These are phyloP conservation scores for Schizonepeta tenuifolia DNA, from an alignment of 257 asterid genomes.

Conservation along the genomic window DNA sequence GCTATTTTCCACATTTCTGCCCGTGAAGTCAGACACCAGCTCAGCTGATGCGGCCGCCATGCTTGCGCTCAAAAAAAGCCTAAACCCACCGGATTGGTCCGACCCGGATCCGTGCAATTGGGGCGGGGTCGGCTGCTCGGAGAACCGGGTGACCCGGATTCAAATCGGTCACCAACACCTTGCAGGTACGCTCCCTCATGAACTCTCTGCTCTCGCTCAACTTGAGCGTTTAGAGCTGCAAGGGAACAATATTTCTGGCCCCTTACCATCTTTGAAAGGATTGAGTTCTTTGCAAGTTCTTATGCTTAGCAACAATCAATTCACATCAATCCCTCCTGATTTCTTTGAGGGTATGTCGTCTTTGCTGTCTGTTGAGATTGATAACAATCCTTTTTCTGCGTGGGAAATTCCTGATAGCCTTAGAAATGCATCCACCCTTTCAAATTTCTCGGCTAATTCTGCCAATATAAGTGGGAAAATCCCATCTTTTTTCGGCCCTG, in stretches of 20 bases:
- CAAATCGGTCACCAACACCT: slow-evolving; percentile 74
- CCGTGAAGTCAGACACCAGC: slow-evolving; percentile 43
- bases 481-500: slow-evolving; percentile 69
- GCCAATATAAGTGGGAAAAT: slow-evolving; percentile 71
- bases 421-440: slow-evolving; percentile 62
- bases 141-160: slow-evolving; percentile 77
- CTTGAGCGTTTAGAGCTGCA: slow-evolving; percentile 84
- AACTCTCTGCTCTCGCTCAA: slow-evolving; percentile 58
- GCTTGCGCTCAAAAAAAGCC: slow-evolving; percentile 72
- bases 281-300: slow-evolving; percentile 60
- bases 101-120: slow-evolving; percentile 92
- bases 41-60: slow-evolving; percentile 62
- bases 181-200: slow-evolving; percentile 73
- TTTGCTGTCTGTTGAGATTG: slow-evolving; percentile 71
- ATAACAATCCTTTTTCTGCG: slow-evolving; percentile 65
- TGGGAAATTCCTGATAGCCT: slow-evolving; percentile 78
- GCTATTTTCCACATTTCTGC: slow-evolving; percentile 42
- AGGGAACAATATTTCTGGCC: slow-evolving; percentile 82
- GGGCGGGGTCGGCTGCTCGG: slow-evolving; percentile 61
- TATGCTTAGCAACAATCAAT: slow-evolving; percentile 72
- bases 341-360: slow-evolving; percentile 81
- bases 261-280: slow-evolving; percentile 75
- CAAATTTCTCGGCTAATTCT: slow-evolving; percentile 77
- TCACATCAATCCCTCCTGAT: slow-evolving; percentile 69
- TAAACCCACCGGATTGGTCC: slow-evolving; percentile 69